Percentiles rank a stretch among this genome's conserved stretches.
phyloP scores from a whole-genome alignment of 2,329 filamentous ascomycete species.

The Aspergillus luchuensis region DNA sequence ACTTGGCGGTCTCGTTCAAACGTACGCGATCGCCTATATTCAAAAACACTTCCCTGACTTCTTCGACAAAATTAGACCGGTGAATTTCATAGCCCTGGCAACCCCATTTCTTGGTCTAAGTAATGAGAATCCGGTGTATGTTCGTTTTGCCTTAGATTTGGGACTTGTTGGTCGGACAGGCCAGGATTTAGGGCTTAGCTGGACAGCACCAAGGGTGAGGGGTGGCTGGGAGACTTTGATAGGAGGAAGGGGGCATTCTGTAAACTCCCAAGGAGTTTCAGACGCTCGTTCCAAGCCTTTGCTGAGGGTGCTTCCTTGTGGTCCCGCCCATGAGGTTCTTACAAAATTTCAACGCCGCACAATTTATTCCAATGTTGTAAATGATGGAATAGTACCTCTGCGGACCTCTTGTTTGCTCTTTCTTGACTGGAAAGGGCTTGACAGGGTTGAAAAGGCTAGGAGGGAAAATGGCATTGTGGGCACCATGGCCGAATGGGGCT shows the following conservation, averaged over 20 bases:
- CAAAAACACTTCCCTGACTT: conserved; percentile 93
- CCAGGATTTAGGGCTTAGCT: conserved; percentile 90
- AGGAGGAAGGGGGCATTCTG: conserved; percentile 68
- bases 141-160: conserved; percentile 95
- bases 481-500: conserved; percentile 89
- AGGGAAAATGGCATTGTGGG: conserved; percentile 90
- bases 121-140: conserved; percentile 96
- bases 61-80: conserved; percentile 79
- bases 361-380: conserved; percentile 94
- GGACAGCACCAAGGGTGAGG: conserved; percentile 82
- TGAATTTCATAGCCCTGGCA: conserved; percentile 88
- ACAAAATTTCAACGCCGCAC: conserved; percentile 89
- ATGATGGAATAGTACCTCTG: conserved; percentile 93
- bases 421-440: conserved; percentile 92
- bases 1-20: conserved; percentile 85
- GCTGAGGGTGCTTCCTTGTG: conserved; percentile 83
- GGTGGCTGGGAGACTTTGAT: conserved; percentile 89
- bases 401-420: conserved; percentile 96
- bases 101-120: conserved; percentile 88
- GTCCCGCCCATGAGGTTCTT: conserved; percentile 83
- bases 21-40: conserved; percentile 93
- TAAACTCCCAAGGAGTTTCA: conserved; percentile 56
- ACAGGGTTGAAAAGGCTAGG: conserved; percentile 89
- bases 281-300: conserved; percentile 86
- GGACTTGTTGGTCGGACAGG: conserved; percentile 94